Base-by-base conservation (phyloP, 139 green algal species). In the Micractinium conductrix region DNA sequence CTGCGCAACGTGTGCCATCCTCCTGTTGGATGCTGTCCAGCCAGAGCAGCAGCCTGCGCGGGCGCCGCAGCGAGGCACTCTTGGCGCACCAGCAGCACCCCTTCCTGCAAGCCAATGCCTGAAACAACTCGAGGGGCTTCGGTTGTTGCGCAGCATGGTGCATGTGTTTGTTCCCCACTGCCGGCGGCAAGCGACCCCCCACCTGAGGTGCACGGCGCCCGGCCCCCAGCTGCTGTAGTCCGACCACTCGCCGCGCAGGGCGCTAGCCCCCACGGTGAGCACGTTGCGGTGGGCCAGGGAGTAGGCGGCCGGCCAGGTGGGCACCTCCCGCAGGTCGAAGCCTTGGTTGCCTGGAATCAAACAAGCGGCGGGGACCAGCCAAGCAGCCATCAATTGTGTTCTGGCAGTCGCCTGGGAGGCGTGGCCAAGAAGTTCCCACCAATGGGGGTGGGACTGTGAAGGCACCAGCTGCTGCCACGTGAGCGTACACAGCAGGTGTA, bases 281-380 rank as follows among this genome's bases (percentile, higher is more conserved):
- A 80, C 74, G 28, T 67, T 55, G 45, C 33, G 30, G 74, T 80
- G 35, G 45, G 30, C 48, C 42, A n/a, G 0, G 26, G 48, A 45
- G 17, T 80, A 80, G 48, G 74, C 74, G 3, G 74, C 74, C n/a
- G 74, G 74, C 48, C 24, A 80, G 74, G 74, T 80, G 45, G 74
- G 43, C 7, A 45, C n/a, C 17, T 68, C 45, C 2, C 48, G 44
- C 74, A 80, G 74, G 30, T 44, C 12, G 0, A 65, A 26, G 45
- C 74, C 74, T 12, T 80, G 74, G 45, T 80, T 80, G 74, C 74
- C 74, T 80, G 74, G 48, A 12, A 21, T 10, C 7, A 21, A 21
- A 16, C 19, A 33, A 33, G 70, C 2, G 33, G 35, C 6, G 72
- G 9, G 45, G 43, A 44, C 7, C 37, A 24, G 38, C 8, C 26